Base-by-base conservation (phyloP, 345 rosid species). In the Salix viminalis region DNA sequence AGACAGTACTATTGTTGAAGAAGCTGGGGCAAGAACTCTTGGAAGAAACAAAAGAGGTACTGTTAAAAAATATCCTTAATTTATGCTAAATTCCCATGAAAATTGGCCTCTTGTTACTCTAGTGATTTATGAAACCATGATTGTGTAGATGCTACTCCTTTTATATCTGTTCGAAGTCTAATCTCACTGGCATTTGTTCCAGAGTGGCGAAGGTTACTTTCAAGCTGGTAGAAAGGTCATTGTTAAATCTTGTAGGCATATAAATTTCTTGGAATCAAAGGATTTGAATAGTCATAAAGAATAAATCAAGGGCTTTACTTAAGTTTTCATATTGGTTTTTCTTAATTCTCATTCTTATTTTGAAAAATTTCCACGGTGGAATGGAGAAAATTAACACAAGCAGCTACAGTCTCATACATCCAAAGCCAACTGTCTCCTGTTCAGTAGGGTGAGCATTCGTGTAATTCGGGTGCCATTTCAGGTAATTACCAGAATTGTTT, bases 1-100 rank as follows among this genome's bases (percentile, higher is more conserved):
- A 86, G 85, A 95, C 99, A 48, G 97, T 88, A 21, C 83, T 95
- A 60, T 80, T 95, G 80, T 83, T 95, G 86, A 95, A 95, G 84
- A 95, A 95, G 86, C 93, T 92, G 48, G 99, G 99, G 44, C 84
- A 83, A 76, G 97, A 88, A 81, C 96, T 95, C 67, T 91, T 91
- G 97, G 94, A 95, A 84, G 91, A 95, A 89, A 94, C 99, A 67
- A 93, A 93, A 89, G 91, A 91, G 97, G 99, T 95, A 83, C 24
- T 18, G 7, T 62, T 24, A 32, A 64, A 62, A 75, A 23, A 44
- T 71, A 30, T 65, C 69, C 18, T 52, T 50, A 75, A 64, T 62
- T 68, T 42, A 73, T 48, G 50, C 50, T 11, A 46, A 28, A 15
- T 18, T 76, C 54, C 34, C 60, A n/a, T 1, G 62, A 56, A 56